Conservation (phyloP, 257 asterid species). For the Salvia miltiorrhiza region DNA sequence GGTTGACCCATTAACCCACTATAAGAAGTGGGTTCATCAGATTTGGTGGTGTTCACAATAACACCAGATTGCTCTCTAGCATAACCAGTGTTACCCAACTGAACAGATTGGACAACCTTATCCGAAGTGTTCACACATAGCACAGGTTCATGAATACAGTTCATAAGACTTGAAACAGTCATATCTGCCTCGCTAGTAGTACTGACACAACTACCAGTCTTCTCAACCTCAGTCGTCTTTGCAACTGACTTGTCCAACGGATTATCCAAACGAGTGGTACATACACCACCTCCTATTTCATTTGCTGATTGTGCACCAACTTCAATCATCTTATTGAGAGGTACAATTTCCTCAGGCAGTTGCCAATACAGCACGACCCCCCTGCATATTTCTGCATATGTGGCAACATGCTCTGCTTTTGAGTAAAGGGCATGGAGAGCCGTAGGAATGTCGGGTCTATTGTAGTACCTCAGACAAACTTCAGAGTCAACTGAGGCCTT, state of each 20-base stretch:
- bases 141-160: conserved; percentile 17
- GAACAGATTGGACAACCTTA: conserved; percentile 20
- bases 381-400: conserved; percentile 66
- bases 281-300: conserved; percentile 30
- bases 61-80: conserved; percentile 18
- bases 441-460: conserved; percentile 43
- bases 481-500: conserved; percentile 42
- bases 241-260: conserved; percentile 20
- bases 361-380: conserved; percentile 63
- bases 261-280: conserved; percentile 21
- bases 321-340: conserved; percentile 31
- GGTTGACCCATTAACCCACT: conserved; percentile 30
- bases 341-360: conserved; percentile 41
- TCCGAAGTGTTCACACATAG: conserved; percentile 17
- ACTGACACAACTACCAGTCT: conserved; percentile 31
- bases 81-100: conserved; percentile 7
- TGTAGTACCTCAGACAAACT: conserved; percentile 60
- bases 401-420: conserved; percentile 40
- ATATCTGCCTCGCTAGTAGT: conserved; percentile 24
- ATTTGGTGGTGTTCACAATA: background rate
- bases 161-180: conserved; percentile 17
- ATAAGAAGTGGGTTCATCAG: conserved; percentile 23
- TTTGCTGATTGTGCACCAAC: conserved; percentile 31
- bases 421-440: conserved; percentile 50
- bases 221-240: conserved; percentile 29